Percentiles rank a stretch among this genome's conserved stretches.
These are phyloP conservation scores for Syzygium jambos DNA, from an alignment of 345 rosid genomes.

Conservation along the genomic window DNA sequence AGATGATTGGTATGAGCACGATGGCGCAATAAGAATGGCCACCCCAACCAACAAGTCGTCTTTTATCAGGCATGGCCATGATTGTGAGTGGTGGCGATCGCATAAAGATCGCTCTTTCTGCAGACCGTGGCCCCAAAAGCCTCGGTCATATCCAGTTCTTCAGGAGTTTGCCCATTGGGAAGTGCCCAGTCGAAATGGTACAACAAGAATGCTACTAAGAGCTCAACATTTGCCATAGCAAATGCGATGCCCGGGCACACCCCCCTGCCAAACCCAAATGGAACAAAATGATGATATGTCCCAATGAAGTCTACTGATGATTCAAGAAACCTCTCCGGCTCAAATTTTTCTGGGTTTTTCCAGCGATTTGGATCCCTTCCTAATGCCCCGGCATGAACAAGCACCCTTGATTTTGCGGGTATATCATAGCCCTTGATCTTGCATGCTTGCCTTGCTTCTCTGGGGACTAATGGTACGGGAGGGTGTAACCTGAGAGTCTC, in stretches of 20 bases:
- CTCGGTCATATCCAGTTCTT: slow-evolving; percentile 3
- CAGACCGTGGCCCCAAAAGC: background rate
- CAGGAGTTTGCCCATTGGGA: background rate
- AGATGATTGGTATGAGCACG: background rate
- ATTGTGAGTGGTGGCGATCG: background rate
- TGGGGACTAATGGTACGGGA: slow-evolving; percentile 12
- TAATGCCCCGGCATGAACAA: slow-evolving; percentile 1
- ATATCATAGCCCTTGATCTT: slow-evolving; percentile 17
- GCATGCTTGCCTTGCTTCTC: slow-evolving; percentile 7
- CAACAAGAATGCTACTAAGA: background rate
- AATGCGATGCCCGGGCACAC: slow-evolving; percentile 5
- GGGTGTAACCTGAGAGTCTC: slow-evolving; percentile 22
- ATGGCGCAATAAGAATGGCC: background rate
- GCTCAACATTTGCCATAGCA: background rate
- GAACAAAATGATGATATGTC: background rate
- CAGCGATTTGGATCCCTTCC: slow-evolving; percentile 5
- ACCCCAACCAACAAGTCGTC: background rate
- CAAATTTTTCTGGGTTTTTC: slow-evolving; percentile 3
- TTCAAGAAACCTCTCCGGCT: slow-evolving; percentile 8
- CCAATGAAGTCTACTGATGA: slow-evolving; percentile 3
- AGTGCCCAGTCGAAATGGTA: slow-evolving; percentile 6
- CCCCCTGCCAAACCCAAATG: slow-evolving; percentile 11
- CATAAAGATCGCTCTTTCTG: background rate
- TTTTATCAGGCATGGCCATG: background rate
- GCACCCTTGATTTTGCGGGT: background rate